Base-by-base conservation (phyloP, 495 filamentous ascomycete genomes). In the Sphaerosporella brunnea region DNA sequence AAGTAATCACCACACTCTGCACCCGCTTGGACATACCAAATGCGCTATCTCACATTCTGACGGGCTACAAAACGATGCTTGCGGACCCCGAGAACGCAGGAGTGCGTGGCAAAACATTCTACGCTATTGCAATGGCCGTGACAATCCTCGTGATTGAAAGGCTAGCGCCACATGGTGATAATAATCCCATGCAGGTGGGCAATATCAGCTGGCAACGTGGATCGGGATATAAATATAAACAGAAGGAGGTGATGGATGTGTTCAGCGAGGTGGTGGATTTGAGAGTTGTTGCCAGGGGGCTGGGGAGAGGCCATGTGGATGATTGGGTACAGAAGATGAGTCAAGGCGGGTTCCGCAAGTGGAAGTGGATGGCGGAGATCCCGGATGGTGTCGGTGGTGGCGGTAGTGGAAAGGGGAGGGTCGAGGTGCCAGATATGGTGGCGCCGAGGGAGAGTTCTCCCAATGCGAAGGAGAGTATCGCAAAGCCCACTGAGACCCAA, bases 11-110 rank as follows among this genome's bases (percentile, higher is more conserved):
- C 53, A 43, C 20, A 64, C 65, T 40, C 56, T 62, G 25, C 63
- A 79, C 51, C 67, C 65, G 23, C 66, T 72, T 46, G 65, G 66
- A 37, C 64, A 77, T 41, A 60, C 69, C 54, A 16, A 40, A 44
- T 1, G 39, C 39, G 64, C 62, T 9, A 48, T 75, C 75, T 4
- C 78, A 84, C 61, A 69, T 84, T 0, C 72, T 73, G 50, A 68
- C 73, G 0, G 80, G 80, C 32, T 69, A 81, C 1, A 71, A 71
- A 7, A 71, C 72, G 5, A 65, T 78, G 30, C 62, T 77, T 1
- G 21, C 24, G 18, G 20, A 7, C 11, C 11, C 20, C 8, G 20
- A 28, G 11, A 43, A 43, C 11, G 18, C 8, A 3, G 25, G 3
- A 3, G 39, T 28, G 10, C 10, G 20, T 5, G 35, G 35, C 35